phyloP scores from a whole-genome alignment of 192 early-diverging fungal genomes.

The Backusella tarrabulga region DNA sequence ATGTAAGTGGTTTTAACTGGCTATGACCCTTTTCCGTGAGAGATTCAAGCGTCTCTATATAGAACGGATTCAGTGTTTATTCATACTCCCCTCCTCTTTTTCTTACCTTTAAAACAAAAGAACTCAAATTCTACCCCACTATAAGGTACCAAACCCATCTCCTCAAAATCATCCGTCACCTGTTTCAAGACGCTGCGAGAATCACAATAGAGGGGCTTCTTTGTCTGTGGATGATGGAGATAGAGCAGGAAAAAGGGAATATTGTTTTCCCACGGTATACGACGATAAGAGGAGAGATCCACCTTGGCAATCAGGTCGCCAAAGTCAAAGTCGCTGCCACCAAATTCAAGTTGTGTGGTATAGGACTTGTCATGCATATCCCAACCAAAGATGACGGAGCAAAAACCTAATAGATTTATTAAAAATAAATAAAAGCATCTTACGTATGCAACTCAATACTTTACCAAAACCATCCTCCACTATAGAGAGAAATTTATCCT shows the following conservation, averaged over 20 bases:
- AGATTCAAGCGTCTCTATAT: constrained; percentile 66
- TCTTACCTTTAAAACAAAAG: constrained; percentile 75
- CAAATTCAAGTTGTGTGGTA: constrained; percentile 23
- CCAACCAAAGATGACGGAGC: constrained; percentile 78
- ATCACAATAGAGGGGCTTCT: constrained; percentile 58
- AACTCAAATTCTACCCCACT: constrained; percentile 73
- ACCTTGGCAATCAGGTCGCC: constrained; percentile 64
- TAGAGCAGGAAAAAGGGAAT: constrained; percentile 72
- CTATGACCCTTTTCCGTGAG: constrained; percentile 60
- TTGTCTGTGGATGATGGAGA: constrained; percentile 57
- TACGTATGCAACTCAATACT: neutral
- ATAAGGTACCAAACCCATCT: constrained; percentile 39
- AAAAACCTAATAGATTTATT: constrained; percentile 55
- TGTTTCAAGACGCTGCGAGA: constrained; percentile 59
- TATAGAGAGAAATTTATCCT: constrained; percentile 63
- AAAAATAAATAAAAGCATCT: neutral
- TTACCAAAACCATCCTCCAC: constrained; percentile 69
- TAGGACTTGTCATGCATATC: constrained; percentile 76
- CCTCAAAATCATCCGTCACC: constrained; percentile 38
- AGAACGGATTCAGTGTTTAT: neutral
- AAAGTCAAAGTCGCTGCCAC: constrained; percentile 36
- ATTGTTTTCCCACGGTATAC: constrained; percentile 74
- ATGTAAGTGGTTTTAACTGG: constrained; percentile 57
- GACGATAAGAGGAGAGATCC: constrained; percentile 62
- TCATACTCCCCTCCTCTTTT: neutral